These are phyloP conservation scores for Torulaspora globosa DNA, from an alignment of 1,139 yeast species.

Conservation along the genomic window DNA sequence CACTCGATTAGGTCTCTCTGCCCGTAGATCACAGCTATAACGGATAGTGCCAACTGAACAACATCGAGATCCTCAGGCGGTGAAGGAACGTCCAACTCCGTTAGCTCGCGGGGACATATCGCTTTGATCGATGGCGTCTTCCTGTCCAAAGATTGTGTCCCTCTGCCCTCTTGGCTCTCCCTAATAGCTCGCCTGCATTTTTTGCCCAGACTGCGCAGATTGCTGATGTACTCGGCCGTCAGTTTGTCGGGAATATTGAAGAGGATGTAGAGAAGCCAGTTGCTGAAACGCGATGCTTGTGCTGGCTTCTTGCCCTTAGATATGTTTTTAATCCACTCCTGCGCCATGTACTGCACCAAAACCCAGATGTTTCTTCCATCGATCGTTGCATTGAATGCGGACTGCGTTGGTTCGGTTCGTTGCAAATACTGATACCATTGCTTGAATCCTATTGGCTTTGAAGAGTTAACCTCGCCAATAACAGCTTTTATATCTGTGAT, in stretches of 20 bases:
- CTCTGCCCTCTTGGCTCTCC: neutral
- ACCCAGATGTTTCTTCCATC: conserved; percentile 24
- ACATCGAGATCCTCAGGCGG: conserved; percentile 16
- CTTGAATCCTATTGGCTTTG: conserved; percentile 21
- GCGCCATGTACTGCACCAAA: conserved; percentile 28
- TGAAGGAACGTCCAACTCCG: neutral
- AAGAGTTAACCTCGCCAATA: conserved; percentile 12
- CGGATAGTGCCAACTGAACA: conserved; percentile 20
- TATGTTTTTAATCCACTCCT: conserved; percentile 29
- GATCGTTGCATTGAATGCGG: conserved; percentile 19
- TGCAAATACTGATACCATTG: conserved; percentile 27
- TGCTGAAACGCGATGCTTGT: conserved; percentile 15
- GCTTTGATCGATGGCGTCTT: conserved; percentile 4
- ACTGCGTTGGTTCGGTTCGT: conserved; percentile 25
- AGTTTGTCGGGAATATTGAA: conserved; percentile 27
- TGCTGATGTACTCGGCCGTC: conserved; percentile 30
- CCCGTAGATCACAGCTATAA: conserved; percentile 24
- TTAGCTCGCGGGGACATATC: conserved; percentile 12
- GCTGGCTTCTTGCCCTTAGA: conserved; percentile 18
- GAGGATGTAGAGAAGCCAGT: conserved; percentile 32
- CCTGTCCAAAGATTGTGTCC: neutral
- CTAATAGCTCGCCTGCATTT: conserved; percentile 20
- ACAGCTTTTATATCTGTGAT: conserved; percentile 18
- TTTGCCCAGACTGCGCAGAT: conserved; percentile 30
- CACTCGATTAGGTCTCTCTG: conserved; percentile 24